phyloP scores from a whole-genome alignment of 345 rosid species.

The Eucalyptus rudis region DNA sequence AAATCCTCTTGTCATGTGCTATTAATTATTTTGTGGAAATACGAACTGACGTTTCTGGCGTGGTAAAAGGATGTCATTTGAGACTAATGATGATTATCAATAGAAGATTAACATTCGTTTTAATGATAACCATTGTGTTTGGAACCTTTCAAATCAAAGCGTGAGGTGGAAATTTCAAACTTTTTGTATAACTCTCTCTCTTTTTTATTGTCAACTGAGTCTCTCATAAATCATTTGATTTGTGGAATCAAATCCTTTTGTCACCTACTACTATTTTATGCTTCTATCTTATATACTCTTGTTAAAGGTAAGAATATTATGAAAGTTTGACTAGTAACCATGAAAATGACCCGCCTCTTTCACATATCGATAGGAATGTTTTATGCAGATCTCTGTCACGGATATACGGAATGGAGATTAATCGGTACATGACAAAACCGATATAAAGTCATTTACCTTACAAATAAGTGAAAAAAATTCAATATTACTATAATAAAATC shows the following conservation, averaged over 20 bases:
- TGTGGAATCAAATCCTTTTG: not conserved
- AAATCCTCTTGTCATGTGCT: not conserved
- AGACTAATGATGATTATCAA: not conserved
- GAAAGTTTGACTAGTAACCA: not conserved
- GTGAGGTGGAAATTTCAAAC: not conserved
- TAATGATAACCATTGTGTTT: not conserved
- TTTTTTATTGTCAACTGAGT: not conserved
- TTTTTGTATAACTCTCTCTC: not conserved
- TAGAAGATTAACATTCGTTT: not conserved
- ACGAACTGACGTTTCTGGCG: not conserved
- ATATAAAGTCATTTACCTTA: not conserved
- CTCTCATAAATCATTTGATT: not conserved
- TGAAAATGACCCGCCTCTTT: not conserved
- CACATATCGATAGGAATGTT: not conserved
- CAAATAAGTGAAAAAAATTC: not conserved
- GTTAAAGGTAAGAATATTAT: not conserved
- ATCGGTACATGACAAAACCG: not conserved
- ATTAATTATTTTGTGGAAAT: not conserved
- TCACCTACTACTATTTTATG: not conserved
- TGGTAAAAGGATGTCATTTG: not conserved
- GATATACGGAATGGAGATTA: not conserved
- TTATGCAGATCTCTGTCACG: accelerated
- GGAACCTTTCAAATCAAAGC: not conserved
- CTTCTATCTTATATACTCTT: not conserved
- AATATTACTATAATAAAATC: not conserved